Evolutionary conservation across 2,329 filamentous ascomycete genomes (phyloP).

Genomic region (Pleomassaria siparia): DNA sequence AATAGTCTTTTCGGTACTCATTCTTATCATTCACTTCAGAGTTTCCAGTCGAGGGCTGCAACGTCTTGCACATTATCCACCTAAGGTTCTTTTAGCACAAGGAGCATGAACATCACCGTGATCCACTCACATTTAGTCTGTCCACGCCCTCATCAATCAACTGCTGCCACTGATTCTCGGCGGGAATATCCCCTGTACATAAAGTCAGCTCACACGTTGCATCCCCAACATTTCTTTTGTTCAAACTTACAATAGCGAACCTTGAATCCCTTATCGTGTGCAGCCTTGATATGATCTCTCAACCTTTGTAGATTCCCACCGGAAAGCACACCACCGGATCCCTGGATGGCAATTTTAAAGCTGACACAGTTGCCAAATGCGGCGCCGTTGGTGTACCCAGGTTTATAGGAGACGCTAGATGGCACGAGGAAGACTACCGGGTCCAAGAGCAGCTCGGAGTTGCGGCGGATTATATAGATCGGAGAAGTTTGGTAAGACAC

Average conservation of each 20-base stretch:
- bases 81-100: not conserved
- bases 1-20: too few relatives aligned
- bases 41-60: constrained; percentile 1
- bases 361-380: constrained; percentile 46
- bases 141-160: constrained; percentile 57
- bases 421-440: constrained; percentile 10
- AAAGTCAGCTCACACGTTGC: too few relatives aligned
- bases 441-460: constrained; percentile 37
- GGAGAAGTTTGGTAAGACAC: constrained; percentile 42
- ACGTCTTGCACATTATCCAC: constrained; percentile 10
- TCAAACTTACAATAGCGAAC: constrained; percentile 52
- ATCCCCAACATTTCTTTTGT: not conserved
- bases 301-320: constrained; percentile 47
- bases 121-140: constrained; percentile 54
- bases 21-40: constrained; percentile 4
- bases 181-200: constrained; percentile 54
- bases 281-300: constrained; percentile 52
- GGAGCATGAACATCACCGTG: not conserved
- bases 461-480: constrained; percentile 45
- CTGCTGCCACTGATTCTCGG: constrained; percentile 53
- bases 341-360: constrained; percentile 37
- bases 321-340: constrained; percentile 4
- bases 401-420: constrained; percentile 24
- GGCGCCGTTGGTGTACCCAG: constrained; percentile 43
- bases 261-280: constrained; percentile 56